A percentile compares a stretch with the other conserved stretches of the same genome.
phyloP scores from a whole-genome alignment of 139 green algal species.

The Desmodesmus armatus region DNA sequence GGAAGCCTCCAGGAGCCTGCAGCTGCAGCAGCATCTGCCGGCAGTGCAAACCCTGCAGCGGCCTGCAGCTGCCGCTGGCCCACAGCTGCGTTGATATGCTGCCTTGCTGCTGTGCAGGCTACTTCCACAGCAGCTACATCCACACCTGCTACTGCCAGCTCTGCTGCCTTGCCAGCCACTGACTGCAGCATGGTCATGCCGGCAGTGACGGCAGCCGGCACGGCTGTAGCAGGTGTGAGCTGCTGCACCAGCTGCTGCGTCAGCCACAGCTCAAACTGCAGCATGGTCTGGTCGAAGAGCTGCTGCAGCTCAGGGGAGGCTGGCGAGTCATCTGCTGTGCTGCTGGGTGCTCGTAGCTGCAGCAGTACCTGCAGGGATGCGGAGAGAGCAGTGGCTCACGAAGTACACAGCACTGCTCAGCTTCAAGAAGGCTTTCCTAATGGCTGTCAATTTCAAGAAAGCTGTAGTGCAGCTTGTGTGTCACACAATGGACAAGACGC shows the following conservation, averaged over 20 bases:
- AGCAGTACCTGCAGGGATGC: neutral
- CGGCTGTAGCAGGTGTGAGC: neutral
- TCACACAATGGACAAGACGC: neutral
- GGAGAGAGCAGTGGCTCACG: no score
- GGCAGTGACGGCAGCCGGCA: neutral
- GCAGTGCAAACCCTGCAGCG: neutral
- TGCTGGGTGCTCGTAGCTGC: neutral
- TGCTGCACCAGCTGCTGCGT: neutral
- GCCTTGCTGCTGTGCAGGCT: neutral
- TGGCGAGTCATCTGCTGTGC: neutral
- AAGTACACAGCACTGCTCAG: no score
- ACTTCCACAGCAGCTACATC: neutral
- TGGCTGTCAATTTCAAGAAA: neutral
- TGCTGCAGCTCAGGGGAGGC: neutral
- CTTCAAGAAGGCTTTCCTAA: neutral
- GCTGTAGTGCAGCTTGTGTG: neutral
- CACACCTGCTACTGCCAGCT: neutral
- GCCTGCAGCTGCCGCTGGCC: neutral
- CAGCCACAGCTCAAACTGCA: constrained; percentile 12
- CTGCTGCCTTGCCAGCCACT: neutral
- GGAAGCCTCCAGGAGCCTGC: neutral
- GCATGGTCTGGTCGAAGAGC: neutral
- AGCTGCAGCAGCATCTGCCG: neutral
- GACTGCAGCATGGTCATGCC: neutral
- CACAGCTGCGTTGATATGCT: neutral